Evolutionary conservation across 805 yeast species (phyloP).

Genomic region (Saturnispora zaruensis): DNA sequence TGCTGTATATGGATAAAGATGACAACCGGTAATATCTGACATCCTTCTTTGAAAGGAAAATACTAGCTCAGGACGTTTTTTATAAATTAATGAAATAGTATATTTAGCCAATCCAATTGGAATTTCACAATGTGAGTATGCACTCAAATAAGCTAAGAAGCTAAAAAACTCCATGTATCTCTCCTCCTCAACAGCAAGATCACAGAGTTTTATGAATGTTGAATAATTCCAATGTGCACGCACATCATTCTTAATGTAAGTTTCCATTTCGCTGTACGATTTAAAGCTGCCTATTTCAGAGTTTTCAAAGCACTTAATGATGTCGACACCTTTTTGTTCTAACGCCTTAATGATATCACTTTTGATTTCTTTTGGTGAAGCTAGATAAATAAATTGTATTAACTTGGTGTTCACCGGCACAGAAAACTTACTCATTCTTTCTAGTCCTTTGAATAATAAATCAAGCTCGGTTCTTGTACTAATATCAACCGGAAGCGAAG

Average conservation of each 20-base stretch:
- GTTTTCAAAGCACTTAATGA: not conserved
- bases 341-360: not conserved
- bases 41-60: conserved; percentile 3
- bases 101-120: conserved; percentile 7
- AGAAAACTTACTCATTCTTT: not conserved
- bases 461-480: not conserved
- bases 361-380: not conserved
- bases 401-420: conserved; percentile 3
- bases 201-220: conserved; percentile 3
- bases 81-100: not conserved
- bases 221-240: conserved; percentile 3
- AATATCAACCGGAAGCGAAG: not conserved
- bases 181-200: conserved; percentile 8
- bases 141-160: conserved; percentile 1
- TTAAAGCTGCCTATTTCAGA: not conserved
- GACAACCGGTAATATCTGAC: not conserved
- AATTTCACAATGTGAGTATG: conserved; percentile 6
- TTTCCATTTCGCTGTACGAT: not conserved
- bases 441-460: not conserved
- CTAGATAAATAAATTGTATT: not conserved
- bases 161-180: conserved; percentile 10
- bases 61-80: not conserved
- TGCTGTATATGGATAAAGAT: conserved; percentile 2
- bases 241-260: not conserved
- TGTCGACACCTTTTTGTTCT: not conserved